Evolutionary conservation across 2,329 filamentous ascomycete species (phyloP), one percentile per base, ranked within the genome.

Genomic region (Fusarium sp.): DNA sequence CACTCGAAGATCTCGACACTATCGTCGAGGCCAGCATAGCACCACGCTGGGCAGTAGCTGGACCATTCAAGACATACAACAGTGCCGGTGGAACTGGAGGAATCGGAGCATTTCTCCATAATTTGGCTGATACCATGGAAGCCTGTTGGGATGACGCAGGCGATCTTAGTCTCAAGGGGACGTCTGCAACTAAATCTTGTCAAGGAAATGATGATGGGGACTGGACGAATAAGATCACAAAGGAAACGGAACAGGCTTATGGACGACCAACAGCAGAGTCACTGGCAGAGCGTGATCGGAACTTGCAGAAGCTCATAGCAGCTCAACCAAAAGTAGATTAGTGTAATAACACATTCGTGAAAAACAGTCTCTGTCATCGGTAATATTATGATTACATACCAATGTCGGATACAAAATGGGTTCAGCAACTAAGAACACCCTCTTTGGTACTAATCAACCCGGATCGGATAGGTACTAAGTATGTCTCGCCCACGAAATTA

Each of bases 1-100:
- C 72, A 1, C 76, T 79, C 0, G 56, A 76, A 4, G 80, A 84
- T 7, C 41, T 85, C 1, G 74, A 73, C 7, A 72, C 76, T 3
- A 76, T 81, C 6, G 64, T 78, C 12, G 77, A 75, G 15, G 60
- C 63, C 1, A 76, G 75, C 11, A 64, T 77, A 21, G 75, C 72
- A 0, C 75, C 75, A 1, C 61, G 75, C 2, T 77, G 70, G 64
- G 73, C 75, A 2, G 73, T 74, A 23, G 66, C 65, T 0, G 75
- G 75, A 0, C 75, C 75, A 0, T 77, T 77, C 55, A 72, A 68
- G 27, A 69, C 72, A 12, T 77, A 77, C 18, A 68, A 77, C 31
- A 63, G 66, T 25, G 75, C 74, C 9, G 75, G 75, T 0, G 75
- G 75, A 0, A 58, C 57, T 7, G 74, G 65, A 8, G 74, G 74